Evolutionary conservation across 2,329 filamentous ascomycete species (phyloP), one percentile per base, ranked within the genome.

Genomic region (Fusarium heterosporum): DNA sequence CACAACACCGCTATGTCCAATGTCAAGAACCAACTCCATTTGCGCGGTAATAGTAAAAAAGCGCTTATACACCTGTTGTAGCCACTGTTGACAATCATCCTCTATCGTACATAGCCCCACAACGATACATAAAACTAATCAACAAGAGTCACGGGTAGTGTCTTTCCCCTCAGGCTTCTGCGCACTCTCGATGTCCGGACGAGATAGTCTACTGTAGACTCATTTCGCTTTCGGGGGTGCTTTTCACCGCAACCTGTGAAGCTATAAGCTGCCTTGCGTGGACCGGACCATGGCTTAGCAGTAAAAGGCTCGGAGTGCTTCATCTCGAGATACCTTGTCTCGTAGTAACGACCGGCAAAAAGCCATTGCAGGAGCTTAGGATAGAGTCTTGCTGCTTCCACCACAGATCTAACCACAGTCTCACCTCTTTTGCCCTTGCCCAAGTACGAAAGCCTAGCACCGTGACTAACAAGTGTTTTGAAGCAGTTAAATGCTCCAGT

Each of bases 281-380:
- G 49, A 4, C 71, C 71, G 1, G 71, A 63, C 71, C 71, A 73
- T 4, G 50, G 49, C 28, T 47, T 63, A 1, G 25, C 42, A 8
- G 43, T 12, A 3, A 61, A 50, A 3, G 48, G 19, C 0, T 39
- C 50, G 8, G 36, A 34, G 4, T 69, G 47, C 13, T 47, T 34
- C 26, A 22, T 48, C 10, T 43, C 57, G 10, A 73, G 56, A 25
- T 42, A 46, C 8, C 34, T 39, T 13, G 43, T 57, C 8, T 73
- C 61, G 19, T 62, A 58, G 30, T 67, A 19, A 5, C 69, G 69
- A 11, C 32, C 68, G 3, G 69, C 50, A 2, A 73, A 51, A 4
- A 70, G 48, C 71, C 71, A 73, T 12, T 39, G 47, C 16, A 72
- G 12, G 1, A 73, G 26, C 3, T 55, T 47, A 6, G 66, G 71